Conservation (phyloP, 1,139 yeast species). For the Zygosaccharomyces sapae region DNA sequence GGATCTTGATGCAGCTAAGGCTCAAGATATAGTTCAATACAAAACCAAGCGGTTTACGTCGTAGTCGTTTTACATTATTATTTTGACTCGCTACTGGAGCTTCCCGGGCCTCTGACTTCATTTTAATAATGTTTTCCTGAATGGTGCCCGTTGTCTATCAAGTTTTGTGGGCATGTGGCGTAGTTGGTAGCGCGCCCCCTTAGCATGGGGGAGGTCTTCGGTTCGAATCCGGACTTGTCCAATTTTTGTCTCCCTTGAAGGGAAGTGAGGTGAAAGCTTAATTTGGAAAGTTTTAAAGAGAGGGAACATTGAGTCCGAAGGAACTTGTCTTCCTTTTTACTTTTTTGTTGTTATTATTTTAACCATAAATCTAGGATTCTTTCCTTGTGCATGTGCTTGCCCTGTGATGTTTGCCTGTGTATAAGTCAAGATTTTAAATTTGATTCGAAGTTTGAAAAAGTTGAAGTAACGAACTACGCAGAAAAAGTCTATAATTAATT, state of each 20-base stretch:
- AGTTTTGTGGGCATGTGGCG: conserved; percentile 15
- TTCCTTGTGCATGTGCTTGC: not conserved
- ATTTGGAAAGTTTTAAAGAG: not conserved
- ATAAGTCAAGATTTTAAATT: not conserved
- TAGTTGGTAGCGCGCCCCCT: conserved; percentile 21
- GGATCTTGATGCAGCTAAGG: too few relatives aligned
- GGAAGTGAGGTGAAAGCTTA: not conserved
- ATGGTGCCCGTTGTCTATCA: too few relatives aligned
- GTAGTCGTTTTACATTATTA: too few relatives aligned
- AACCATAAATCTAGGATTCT: too few relatives aligned
- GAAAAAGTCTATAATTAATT: too few relatives aligned
- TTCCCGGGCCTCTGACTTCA: too few relatives aligned
- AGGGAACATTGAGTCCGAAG: too few relatives aligned
- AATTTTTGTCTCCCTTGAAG: not conserved
- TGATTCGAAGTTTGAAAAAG: conserved; percentile 1
- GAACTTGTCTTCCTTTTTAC: not conserved
- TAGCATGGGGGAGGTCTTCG: conserved; percentile 20
- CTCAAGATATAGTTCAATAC: too few relatives aligned
- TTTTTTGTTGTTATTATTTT: not conserved
- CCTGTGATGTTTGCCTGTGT: not conserved
- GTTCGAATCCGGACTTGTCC: conserved; percentile 20
- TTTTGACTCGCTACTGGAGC: too few relatives aligned
- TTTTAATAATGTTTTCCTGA: too few relatives aligned
- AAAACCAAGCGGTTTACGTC: too few relatives aligned
- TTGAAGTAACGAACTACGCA: not conserved